These are phyloP conservation scores for Clonostachys byssicola DNA, from an alignment of 2,329 filamentous ascomycete genomes.

Conservation along the genomic window DNA sequence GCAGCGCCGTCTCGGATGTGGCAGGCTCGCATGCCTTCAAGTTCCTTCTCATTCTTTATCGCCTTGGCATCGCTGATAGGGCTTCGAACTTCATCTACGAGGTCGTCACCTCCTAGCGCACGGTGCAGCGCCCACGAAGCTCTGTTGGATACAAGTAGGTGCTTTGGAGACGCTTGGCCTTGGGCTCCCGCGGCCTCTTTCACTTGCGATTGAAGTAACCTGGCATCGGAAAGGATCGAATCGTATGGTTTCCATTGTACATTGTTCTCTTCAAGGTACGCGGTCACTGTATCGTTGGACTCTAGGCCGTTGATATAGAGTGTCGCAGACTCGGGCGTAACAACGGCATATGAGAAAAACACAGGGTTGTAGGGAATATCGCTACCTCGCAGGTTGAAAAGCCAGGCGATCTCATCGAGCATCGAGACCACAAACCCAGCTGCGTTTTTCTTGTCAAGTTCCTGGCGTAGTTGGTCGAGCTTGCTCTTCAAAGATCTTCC, in stretches of 20 bases:
- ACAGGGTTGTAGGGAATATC: conserved; percentile 98
- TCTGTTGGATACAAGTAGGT: conserved; percentile 82
- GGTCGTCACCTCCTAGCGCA: conserved; percentile 78
- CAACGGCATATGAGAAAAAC: conserved; percentile 92
- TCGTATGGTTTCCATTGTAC: conserved; percentile 80
- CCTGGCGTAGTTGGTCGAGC: conserved; percentile 81
- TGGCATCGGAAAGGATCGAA: conserved; percentile 74
- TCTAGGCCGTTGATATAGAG: conserved; percentile 84
- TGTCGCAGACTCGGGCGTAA: conserved; percentile 73
- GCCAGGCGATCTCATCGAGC: conserved; percentile 95
- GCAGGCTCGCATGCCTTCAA: conserved; percentile 89
- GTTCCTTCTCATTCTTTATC: conserved; percentile 85
- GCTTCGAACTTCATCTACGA: conserved; percentile 82
- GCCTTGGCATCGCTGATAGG: conserved; percentile 89
- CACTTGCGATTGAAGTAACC: conserved; percentile 42
- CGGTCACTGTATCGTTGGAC: conserved; percentile 62
- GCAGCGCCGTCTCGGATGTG: conserved; percentile 93
- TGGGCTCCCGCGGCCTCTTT: background rate
- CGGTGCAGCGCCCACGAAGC: conserved; percentile 91
- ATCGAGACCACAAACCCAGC: conserved; percentile 87
- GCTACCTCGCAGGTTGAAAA: conserved; percentile 94
- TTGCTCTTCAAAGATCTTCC: conserved; percentile 83
- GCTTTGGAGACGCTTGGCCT: background rate
- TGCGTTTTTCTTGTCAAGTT: conserved; percentile 85
- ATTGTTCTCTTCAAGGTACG: conserved; percentile 64